Evolutionary conservation across 1,284 basidiomycete genomes (phyloP), one percentile per base, ranked within the genome.

Genomic region (Trichosporon sp.): DNA sequence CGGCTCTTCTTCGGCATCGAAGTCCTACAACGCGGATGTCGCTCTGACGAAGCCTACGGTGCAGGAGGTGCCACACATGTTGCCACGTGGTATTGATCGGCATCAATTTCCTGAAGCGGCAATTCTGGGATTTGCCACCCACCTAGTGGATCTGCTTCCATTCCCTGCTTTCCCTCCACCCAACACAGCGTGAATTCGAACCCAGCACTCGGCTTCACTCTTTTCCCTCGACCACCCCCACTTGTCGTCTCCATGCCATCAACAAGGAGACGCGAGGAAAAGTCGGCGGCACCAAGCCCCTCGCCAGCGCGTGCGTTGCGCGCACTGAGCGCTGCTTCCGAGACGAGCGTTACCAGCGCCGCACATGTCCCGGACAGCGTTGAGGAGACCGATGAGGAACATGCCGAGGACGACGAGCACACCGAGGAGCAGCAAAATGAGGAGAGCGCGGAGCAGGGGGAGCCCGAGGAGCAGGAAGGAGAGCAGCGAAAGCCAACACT

Each of bases 401-500:
- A 65, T 48, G 66, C 56, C 56, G 74, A 71, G 70, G 66, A 43
- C 2, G 56, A 63, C 5, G 66, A 43, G 21, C 67, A 59, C 16
- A 32, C 31, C 40, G 72, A 69, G 35, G 72, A 66, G 26, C 66
- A 26, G 26, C 26, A 63, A 11, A 70, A 46, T 3, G 63, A 68
- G 19, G 38, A 46, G n/a, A 73, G 69, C 40, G 74, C 64, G 21
- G 75, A 72, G 69, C 66, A 56, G 46, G 70, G 70, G 1, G 68
- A 65, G 2, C 19, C 64, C 6, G 38, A 54, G 2, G 48, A 68
- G n/a, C 73, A 68, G 26, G 72, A 74, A 12, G 73, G 67, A 5
- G 70, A 71, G 16, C 73, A 74, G 65, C 73, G 69, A 46, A 72
- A 68, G 72, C 67, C 48, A 67, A 67, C 64, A 0, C 87, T 92